A percentile compares a stretch with the other conserved stretches of the same genome.
Evolutionary conservation across 768 basidiomycete species (phyloP).

Genomic region (Lepiota brunneoincarnata): DNA sequence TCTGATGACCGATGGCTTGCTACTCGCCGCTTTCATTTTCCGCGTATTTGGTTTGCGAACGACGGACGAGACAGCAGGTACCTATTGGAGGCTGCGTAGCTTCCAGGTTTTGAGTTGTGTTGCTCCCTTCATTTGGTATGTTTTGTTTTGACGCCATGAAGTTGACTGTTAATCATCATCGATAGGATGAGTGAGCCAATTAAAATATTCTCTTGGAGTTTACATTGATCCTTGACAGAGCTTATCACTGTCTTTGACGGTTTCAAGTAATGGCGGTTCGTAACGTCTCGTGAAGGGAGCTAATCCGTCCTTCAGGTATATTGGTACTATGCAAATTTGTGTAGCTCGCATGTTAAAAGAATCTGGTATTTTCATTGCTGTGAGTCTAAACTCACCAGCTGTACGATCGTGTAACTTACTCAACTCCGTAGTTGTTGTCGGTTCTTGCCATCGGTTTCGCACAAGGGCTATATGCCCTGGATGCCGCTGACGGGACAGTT

Average conservation of each 20-base stretch:
- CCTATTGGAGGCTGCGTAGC: slow-evolving; percentile 53
- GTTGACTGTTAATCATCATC: background rate
- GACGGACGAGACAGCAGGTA: slow-evolving; percentile 30
- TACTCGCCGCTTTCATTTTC: slow-evolving; percentile 71
- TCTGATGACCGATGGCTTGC: slow-evolving; percentile 68
- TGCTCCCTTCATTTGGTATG: slow-evolving; percentile 84
- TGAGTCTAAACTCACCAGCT: slow-evolving; percentile 30
- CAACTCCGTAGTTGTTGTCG: slow-evolving; percentile 64
- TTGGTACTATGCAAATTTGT: slow-evolving; percentile 94
- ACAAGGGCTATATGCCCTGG: slow-evolving; percentile 86
- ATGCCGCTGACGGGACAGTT: slow-evolving; percentile 81
- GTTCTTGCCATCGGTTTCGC: slow-evolving; percentile 82
- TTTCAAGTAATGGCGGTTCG: slow-evolving; percentile 53
- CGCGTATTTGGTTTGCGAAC: slow-evolving; percentile 58
- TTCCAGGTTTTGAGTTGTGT: slow-evolving; percentile 91
- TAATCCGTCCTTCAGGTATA: slow-evolving; percentile 46
- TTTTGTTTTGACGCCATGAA: slow-evolving; percentile 6
- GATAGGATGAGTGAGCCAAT: slow-evolving; percentile 73
- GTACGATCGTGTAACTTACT: background rate
- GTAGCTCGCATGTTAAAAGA: slow-evolving; percentile 91
- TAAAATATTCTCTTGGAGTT: background rate
- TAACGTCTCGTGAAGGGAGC: background rate
- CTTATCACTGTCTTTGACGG: slow-evolving; percentile 81
- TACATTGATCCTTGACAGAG: slow-evolving; percentile 38
- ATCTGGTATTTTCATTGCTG: slow-evolving; percentile 89